phyloP scores from a whole-genome alignment of 1,284 basidiomycete species.

The Abortiporus biennis region DNA sequence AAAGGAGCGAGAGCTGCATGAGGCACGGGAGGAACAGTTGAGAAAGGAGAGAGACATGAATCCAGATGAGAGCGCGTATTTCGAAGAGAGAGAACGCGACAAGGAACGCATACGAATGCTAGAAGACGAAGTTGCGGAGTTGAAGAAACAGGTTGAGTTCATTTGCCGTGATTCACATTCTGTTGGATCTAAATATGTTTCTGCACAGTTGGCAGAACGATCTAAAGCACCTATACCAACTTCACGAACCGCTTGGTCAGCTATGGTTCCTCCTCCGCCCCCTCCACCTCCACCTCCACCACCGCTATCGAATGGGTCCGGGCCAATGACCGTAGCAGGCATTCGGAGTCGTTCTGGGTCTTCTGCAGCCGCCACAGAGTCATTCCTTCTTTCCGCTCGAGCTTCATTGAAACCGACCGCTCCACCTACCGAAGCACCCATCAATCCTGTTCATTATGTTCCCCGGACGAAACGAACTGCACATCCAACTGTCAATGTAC shows the following conservation, averaged over 20 bases:
- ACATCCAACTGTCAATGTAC: slow-evolving; percentile 61
- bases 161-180: slow-evolving; percentile 1
- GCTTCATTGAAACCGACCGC: slow-evolving; percentile 56
- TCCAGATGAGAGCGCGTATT: slow-evolving; percentile 15
- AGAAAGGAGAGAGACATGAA: slow-evolving; percentile 33
- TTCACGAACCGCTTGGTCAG: too few species aligned
- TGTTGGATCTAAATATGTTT: not conserved
- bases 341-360: slow-evolving; percentile 5
- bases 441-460: slow-evolving; percentile 36
- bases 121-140: slow-evolving; percentile 56
- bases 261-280: slow-evolving; percentile 18
- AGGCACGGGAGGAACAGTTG: slow-evolving; percentile 43
- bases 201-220: slow-evolving; percentile 43
- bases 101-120: slow-evolving; percentile 58
- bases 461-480: slow-evolving; percentile 37
- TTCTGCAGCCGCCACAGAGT: slow-evolving; percentile 25
- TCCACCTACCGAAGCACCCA: slow-evolving; percentile 55
- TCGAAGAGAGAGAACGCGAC: slow-evolving; percentile 42
- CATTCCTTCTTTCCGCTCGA: slow-evolving; percentile 50
- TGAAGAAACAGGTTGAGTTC: slow-evolving; percentile 58
- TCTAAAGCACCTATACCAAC: slow-evolving; percentile 15
- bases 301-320: slow-evolving; percentile 5
- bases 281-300: slow-evolving; percentile 48
- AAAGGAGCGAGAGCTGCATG: slow-evolving; percentile 54
- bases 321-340: slow-evolving; percentile 10